A percentile compares a stretch with the other conserved stretches of the same genome.
Conservation (phyloP, 257 asterid genomes). For the Forsythia suspensa region DNA sequence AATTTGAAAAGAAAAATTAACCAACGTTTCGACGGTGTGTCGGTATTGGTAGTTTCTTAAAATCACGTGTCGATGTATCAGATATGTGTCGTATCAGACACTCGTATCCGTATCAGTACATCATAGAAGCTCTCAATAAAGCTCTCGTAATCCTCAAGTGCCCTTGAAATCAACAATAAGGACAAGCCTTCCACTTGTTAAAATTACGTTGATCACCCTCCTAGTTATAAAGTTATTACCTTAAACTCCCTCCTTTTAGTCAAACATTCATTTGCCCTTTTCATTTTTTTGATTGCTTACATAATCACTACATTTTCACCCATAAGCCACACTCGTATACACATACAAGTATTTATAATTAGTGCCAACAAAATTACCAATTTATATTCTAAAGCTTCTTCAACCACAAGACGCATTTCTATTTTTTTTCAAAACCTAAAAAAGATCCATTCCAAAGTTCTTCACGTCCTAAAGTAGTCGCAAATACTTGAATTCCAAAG, state of each 20-base stretch:
- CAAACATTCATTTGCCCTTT: not conserved
- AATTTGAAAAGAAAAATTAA: no score
- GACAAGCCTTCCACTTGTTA: no score
- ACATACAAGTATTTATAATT: not conserved
- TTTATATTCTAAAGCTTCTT: not conserved
- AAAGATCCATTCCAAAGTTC: not conserved
- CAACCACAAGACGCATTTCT: not conserved
- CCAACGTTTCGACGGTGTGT: no score
- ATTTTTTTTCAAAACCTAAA: not conserved
- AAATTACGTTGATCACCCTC: no score
- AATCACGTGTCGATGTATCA: no score
- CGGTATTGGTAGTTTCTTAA: no score
- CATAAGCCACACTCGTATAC: not conserved
- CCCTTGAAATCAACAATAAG: not conserved
- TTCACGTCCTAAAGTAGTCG: not conserved
- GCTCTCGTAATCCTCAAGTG: not conserved
- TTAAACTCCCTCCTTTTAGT: not conserved
- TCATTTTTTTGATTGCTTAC: not conserved
- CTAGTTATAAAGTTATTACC: no score
- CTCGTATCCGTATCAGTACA: no score
- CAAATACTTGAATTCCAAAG: not conserved
- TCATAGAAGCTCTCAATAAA: not conserved
- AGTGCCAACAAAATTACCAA: not conserved
- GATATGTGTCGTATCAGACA: no score
- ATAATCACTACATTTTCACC: not conserved